Percentiles rank a stretch among this genome's conserved stretches.
Evolutionary conservation across 2,329 filamentous ascomycete genomes (phyloP).

Genomic region (Neocatenulostroma microsporum): DNA sequence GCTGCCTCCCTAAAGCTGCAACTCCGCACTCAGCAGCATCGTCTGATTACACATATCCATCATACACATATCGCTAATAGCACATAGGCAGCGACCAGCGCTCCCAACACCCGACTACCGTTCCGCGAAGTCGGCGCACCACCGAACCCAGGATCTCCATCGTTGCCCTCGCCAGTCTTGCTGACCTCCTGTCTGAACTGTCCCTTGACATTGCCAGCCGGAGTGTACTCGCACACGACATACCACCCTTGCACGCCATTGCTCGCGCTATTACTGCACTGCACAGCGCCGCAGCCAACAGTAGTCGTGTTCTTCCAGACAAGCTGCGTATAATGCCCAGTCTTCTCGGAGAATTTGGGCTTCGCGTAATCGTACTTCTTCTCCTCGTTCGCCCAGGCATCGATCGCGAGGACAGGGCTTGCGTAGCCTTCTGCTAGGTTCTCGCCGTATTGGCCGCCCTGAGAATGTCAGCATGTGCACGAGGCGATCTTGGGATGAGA

Average conservation of each 20-base stretch:
- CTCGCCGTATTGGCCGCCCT: constrained; percentile 27
- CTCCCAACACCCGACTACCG: constrained; percentile 5
- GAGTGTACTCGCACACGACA: constrained; percentile 34
- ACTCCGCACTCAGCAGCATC: too few relatives aligned
- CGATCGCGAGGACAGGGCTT: constrained; percentile 18
- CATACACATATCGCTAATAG: constrained; percentile 5
- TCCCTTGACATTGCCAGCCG: constrained; percentile 31
- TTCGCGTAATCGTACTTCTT: constrained; percentile 22
- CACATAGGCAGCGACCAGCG: constrained; percentile 12
- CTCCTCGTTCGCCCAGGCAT: constrained; percentile 27
- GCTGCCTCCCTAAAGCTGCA: too few relatives aligned
- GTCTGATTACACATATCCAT: too few relatives aligned
- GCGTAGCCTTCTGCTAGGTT: constrained; percentile 25
- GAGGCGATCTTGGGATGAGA: neutral
- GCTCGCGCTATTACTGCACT: constrained; percentile 15
- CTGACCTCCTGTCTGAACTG: constrained; percentile 29
- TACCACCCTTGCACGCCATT: constrained; percentile 20
- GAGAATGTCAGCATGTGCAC: neutral
- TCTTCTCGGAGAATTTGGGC: constrained; percentile 19
- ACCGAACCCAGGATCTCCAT: constrained; percentile 18
- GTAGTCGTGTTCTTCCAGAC: constrained; percentile 26
- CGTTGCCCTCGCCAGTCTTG: constrained; percentile 17
- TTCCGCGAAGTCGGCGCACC: constrained; percentile 6
- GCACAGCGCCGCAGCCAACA: constrained; percentile 23
- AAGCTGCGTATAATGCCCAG: constrained; percentile 29